Evolutionary conservation across 768 basidiomycete genomes (phyloP).

Genomic region (Tricholoma terreum): DNA sequence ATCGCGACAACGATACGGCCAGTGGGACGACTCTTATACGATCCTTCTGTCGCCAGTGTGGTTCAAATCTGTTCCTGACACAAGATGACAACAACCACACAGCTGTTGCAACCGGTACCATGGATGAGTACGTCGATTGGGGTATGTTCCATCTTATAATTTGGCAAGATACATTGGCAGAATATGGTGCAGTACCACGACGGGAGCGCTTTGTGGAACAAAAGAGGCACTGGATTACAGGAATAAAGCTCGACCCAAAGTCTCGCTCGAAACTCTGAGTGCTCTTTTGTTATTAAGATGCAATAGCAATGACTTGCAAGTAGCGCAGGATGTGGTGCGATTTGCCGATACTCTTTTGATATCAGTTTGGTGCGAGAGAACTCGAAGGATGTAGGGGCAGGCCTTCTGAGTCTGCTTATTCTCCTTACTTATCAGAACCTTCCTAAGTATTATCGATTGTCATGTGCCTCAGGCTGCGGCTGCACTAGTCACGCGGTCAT

Average conservation of each 20-base stretch:
- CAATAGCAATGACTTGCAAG: too few relatives aligned
- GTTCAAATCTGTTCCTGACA: slow-evolving; percentile 31
- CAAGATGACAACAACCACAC: slow-evolving; percentile 5
- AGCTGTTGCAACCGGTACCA: slow-evolving; percentile 10
- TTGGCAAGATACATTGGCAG: neutral
- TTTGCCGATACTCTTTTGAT: too few relatives aligned
- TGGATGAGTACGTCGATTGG: slow-evolving; percentile 12
- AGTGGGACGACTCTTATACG: slow-evolving; percentile 29
- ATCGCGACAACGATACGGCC: slow-evolving; percentile 26
- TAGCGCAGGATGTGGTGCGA: too few relatives aligned
- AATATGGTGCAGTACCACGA: neutral
- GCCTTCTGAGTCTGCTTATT: too few relatives aligned
- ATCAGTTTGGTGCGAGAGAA: too few relatives aligned
- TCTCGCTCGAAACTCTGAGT: neutral
- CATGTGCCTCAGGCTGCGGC: too few relatives aligned
- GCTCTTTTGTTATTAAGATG: neutral
- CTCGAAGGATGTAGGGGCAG: too few relatives aligned
- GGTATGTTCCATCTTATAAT: slow-evolving; percentile 5
- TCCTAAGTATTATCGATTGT: too few relatives aligned
- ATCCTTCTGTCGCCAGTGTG: slow-evolving; percentile 34
- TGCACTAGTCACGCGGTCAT: too few relatives aligned
- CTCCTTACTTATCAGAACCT: too few relatives aligned
- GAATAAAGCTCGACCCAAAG: neutral
- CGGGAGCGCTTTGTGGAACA: neutral
- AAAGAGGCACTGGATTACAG: neutral